Base-by-base conservation (phyloP, 257 asterid genomes). In the Avicennia marina region DNA sequence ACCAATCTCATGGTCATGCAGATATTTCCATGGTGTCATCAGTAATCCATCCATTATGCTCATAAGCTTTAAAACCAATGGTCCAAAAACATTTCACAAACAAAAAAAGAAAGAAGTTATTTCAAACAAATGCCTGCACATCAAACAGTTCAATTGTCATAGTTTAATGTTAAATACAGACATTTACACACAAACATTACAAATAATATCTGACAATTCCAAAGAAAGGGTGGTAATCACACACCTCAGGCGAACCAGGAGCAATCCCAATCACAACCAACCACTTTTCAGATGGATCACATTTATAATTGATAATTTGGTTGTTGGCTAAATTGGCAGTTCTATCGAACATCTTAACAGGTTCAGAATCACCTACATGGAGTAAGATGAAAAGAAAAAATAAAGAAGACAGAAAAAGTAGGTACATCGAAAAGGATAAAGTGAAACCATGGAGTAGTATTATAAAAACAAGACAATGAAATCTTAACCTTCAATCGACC, bases 221-320 rank as follows among this genome's bases (percentile, higher is more conserved):
- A 36, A 36, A 36, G 10, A 36, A 36, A 36, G 41, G 6, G 10
- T 2, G 41, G 16, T 19, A 67, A 58, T 39, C 61, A 74, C 78
- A 29, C 57, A 93, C 99, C 95, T 93, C 99, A 0, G 97, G 74
- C 18, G 96, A 84, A 58, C 99, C 99, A 68, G 97, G 97, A 58
- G 97, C 97, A 54, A 86, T 89, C 39, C 99, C 99, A 67, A 89
- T 82, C 82, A 93, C 69, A 72, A 89, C 96, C 97, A 93, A 71
- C 97, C 97, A 93, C 72, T 93, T 89, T 74, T 89, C 99, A 56
- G 99, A 77, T 66, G 97, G 95, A 64, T 93, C 99, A 7, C 99
- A 89, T 58, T 89, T 77, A 72, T 93, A 93, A 73, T 89, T 93
- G 71, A 89, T 93, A 50, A 93, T 86, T 72, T 89, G 97, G 62